Conservation (phyloP, 306 rosid species). For the Vicia villosa region DNA sequence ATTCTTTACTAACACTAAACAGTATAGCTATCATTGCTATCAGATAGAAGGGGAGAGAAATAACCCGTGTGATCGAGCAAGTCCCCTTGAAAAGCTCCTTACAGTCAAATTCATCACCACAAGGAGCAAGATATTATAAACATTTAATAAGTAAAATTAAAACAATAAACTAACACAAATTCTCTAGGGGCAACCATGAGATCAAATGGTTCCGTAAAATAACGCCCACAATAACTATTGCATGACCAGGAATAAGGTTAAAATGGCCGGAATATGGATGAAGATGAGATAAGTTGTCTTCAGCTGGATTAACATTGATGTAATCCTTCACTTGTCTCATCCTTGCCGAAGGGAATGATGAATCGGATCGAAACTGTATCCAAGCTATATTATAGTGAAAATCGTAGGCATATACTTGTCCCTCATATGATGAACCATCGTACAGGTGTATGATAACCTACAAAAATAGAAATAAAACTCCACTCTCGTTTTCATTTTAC, state of each 20-base stretch:
- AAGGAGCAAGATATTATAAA: slow-evolving; percentile 7
- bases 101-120: neutral
- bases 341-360: neutral
- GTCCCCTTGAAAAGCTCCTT: slow-evolving; percentile 10
- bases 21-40: no score
- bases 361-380: no score
- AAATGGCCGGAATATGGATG: slow-evolving; percentile 6
- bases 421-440: neutral
- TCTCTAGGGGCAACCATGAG: neutral
- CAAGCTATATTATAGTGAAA: neutral
- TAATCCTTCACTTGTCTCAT: neutral
- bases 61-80: neutral
- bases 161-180: neutral
- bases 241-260: slow-evolving; percentile 3
- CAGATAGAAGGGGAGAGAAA: neutral
- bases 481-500: neutral
- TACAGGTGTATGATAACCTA: neutral
- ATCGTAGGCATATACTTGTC: slow-evolving; percentile 4
- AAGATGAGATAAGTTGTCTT: neutral
- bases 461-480: neutral
- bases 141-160: neutral
- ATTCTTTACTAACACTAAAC: neutral
- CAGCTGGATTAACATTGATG: neutral
- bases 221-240: neutral
- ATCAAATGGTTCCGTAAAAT: slow-evolving; percentile 17